Conservation (phyloP, 495 filamentous ascomycete genomes). For the Neurospora hispaniola region DNA sequence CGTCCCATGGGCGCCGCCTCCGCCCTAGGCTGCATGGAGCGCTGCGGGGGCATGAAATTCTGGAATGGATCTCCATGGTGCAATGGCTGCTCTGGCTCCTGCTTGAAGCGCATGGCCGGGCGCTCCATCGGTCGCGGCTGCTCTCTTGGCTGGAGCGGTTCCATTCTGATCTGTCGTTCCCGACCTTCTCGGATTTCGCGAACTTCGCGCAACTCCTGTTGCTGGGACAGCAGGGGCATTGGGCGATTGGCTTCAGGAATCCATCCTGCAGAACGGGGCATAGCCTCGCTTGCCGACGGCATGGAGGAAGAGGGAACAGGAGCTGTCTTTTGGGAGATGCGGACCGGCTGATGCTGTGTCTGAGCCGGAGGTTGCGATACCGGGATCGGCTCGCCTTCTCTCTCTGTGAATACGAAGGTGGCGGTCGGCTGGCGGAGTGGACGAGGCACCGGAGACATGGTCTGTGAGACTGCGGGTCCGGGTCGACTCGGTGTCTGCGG, state of each 20-base stretch:
- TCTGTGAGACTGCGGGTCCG: slow-evolving; percentile 17
- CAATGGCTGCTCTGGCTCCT: slow-evolving; percentile 30
- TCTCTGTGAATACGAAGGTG: slow-evolving; percentile 19
- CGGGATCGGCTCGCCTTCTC: slow-evolving; percentile 15
- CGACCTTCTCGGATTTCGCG: slow-evolving; percentile 14
- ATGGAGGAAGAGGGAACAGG: slow-evolving; percentile 5
- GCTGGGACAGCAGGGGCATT: slow-evolving; percentile 10
- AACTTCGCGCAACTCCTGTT: slow-evolving; percentile 10
- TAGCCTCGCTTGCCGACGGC: slow-evolving; percentile 18
- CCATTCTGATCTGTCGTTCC: slow-evolving; percentile 18
- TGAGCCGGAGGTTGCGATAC: slow-evolving; percentile 2
- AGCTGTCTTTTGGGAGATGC: slow-evolving; percentile 19
- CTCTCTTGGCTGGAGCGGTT: slow-evolving; percentile 15
- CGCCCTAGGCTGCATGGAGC: slow-evolving; percentile 22
- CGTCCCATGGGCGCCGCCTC: slow-evolving; percentile 30
- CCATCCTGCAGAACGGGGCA: slow-evolving; percentile 14
- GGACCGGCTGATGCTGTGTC: slow-evolving; percentile 5
- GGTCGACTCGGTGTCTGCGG: slow-evolving; percentile 1
- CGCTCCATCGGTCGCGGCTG: slow-evolving; percentile 21
- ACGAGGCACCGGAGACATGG: slow-evolving; percentile 29
- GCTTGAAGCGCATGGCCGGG: slow-evolving; percentile 29
- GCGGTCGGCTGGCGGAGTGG: slow-evolving; percentile 28
- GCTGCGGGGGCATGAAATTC: slow-evolving; percentile 18
- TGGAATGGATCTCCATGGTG: slow-evolving; percentile 21
- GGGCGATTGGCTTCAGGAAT: slow-evolving; percentile 11